A percentile compares a stretch with the other conserved stretches of the same genome.
Evolutionary conservation across 2,329 filamentous ascomycete species (phyloP).

Genomic region (Capronia epimyces): DNA sequence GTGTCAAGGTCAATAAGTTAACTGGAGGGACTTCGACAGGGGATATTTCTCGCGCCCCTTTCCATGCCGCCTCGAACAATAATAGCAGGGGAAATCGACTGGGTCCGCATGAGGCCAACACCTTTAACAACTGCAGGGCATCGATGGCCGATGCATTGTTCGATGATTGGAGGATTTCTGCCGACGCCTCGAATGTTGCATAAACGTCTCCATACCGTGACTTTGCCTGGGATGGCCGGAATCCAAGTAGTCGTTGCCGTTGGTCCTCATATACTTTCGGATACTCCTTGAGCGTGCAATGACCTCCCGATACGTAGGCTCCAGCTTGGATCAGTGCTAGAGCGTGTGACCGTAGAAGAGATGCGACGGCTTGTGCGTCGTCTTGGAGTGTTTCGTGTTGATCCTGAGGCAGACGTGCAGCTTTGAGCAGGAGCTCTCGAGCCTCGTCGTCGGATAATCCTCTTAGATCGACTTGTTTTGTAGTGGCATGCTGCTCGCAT

Average conservation of each 20-base stretch:
- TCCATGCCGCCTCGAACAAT: constrained; percentile 33
- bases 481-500: constrained; percentile 19
- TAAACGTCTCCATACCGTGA: constrained; percentile 35
- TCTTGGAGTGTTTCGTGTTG: constrained; percentile 1
- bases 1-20: constrained; percentile 11
- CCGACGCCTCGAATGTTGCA: constrained; percentile 35
- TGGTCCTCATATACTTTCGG: constrained; percentile 21
- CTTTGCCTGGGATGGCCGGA: constrained; percentile 26
- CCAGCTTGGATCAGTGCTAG: constrained; percentile 25
- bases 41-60: constrained; percentile 7
- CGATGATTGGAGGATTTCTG: constrained; percentile 22
- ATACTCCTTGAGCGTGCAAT: constrained; percentile 30
- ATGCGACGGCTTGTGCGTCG: constrained; percentile 11
- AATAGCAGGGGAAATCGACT: constrained; percentile 29
- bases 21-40: neutral
- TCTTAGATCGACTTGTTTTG: constrained; percentile 5
- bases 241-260: constrained; percentile 29
- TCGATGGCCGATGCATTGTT: constrained; percentile 15
- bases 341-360: constrained; percentile 21
- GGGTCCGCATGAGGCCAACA: constrained; percentile 32
- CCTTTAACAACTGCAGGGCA: constrained; percentile 31
- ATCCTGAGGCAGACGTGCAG: constrained; percentile 1
- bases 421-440: constrained; percentile 15
- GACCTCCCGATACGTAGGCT: constrained; percentile 30
- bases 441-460: constrained; percentile 13